These are phyloP conservation scores for Heritiera littoralis DNA, from an alignment of 345 rosid genomes.

Conservation along the genomic window DNA sequence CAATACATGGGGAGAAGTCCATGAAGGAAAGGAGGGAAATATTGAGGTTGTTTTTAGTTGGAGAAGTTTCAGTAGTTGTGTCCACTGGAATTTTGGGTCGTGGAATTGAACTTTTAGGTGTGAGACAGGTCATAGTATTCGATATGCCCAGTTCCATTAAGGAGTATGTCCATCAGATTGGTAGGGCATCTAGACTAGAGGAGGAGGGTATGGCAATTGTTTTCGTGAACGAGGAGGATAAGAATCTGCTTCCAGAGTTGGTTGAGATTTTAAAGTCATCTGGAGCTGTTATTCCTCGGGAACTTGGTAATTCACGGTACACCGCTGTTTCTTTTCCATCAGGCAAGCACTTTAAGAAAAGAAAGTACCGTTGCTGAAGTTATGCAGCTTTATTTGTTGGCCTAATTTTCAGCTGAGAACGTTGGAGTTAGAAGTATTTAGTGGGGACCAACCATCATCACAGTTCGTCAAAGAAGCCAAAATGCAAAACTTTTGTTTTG, in stretches of 20 bases:
- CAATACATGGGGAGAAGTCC: conserved; percentile 88
- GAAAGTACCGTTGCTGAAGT: conserved; percentile 51
- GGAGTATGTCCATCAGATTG: conserved; percentile 85
- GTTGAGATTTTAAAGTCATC: conserved; percentile 57
- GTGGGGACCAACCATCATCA: neutral
- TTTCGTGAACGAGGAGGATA: conserved; percentile 72
- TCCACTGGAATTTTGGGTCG: conserved; percentile 82
- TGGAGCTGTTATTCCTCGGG: conserved; percentile 75
- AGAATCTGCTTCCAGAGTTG: conserved; percentile 62
- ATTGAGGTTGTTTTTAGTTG: conserved; percentile 66
- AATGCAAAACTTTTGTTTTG: neutral
- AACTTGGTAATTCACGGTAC: conserved; percentile 56
- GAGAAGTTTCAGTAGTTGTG: conserved; percentile 76
- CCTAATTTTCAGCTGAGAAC: neutral
- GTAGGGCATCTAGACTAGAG: conserved; percentile 84
- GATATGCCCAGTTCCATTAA: conserved; percentile 81
- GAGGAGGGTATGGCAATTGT: conserved; percentile 67
- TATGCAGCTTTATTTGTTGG: neutral
- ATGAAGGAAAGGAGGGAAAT: conserved; percentile 89
- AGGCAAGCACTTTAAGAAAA: conserved; percentile 57
- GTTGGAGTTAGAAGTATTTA: neutral
- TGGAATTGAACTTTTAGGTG: conserved; percentile 77
- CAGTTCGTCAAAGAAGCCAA: neutral
- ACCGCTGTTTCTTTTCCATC: conserved; percentile 28
- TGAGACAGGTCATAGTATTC: conserved; percentile 85